Evolutionary conservation across 73 alveolate genomes (phyloP), one percentile per base, ranked within the genome.

Genomic region (Paramecium caudatum): DNA sequence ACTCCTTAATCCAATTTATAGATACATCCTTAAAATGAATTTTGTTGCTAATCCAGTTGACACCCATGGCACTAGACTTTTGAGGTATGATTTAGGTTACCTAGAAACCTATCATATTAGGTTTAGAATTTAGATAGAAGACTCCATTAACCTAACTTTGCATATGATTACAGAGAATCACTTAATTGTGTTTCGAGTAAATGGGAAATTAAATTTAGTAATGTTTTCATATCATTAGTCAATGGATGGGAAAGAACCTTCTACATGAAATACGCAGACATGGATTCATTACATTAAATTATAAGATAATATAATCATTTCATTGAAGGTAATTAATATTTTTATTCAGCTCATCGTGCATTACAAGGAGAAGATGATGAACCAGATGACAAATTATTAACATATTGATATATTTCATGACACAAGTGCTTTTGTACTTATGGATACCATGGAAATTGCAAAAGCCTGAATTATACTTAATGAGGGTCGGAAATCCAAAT

Each of bases 351-450:
- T 9, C 12, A 27, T 16, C 36, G 88, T 39, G 88, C 88, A 9
- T 43, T 43, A 17, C 12, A 74, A 74, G 88, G 88, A 4, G 62
- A 74, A 8, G 88, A 74, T 74, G 88, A 74, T 45, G 88, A 74
- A 13, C 88, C 88, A 41, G 88, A 74, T 37, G 88, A 74, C 32
- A 39, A 19, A 30, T 45, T 37, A 45, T 27, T 27, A 74, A 13
- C 49, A 19, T 74, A 27, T 37, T 74, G 88, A 74, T 33, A 83
- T 25, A 17, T 27, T 9, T 94, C 95, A 94, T 23, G 95, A 93
- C 12, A 94, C 97, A 12, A 90, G 93, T 90, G 96, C 91, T 82
- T 94, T 94, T 78, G 90, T 50, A 47, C 97, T 95, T 82, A 94
- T 94, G 10, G 97, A 93, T 30, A 95, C 88, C 19, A 94, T 91